These are phyloP conservation scores for Eruca vesicaria DNA, from an alignment of 441 rosid species.

Conservation along the genomic window DNA sequence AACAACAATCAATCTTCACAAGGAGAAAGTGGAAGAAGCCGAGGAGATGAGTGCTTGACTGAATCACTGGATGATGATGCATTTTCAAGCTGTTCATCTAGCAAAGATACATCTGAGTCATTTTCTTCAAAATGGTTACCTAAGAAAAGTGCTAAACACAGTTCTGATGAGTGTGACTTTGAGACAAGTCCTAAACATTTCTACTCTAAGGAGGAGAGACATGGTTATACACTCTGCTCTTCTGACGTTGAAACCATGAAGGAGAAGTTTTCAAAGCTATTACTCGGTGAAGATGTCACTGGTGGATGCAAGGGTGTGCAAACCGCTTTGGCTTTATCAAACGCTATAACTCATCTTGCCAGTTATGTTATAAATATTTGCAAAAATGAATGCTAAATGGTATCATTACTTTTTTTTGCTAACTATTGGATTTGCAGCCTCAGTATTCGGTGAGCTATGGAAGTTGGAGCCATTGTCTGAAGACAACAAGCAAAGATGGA, in stretches of 20 bases:
- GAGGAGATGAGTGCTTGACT: constrained; percentile 70
- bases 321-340: constrained; percentile 74
- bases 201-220: constrained; percentile 46
- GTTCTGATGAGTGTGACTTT: constrained; percentile 48
- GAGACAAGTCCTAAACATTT: constrained; percentile 53
- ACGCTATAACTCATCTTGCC: constrained; percentile 71
- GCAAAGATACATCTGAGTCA: constrained; percentile 71
- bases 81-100: constrained; percentile 75
- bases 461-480: constrained; percentile 82
- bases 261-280: constrained; percentile 68
- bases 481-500: constrained; percentile 73
- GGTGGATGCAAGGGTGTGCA: constrained; percentile 68
- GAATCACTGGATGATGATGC: constrained; percentile 69
- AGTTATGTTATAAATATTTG: constrained; percentile 37
- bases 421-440: constrained; percentile 38
- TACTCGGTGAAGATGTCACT: constrained; percentile 71
- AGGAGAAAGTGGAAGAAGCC: constrained; percentile 76
- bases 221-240: constrained; percentile 34
- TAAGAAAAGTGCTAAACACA: background rate
- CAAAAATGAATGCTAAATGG: background rate
- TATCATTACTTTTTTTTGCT: background rate
- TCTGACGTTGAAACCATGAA: constrained; percentile 71
- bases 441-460: constrained; percentile 85
- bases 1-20: constrained; percentile 75
- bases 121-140: constrained; percentile 59